Evolutionary conservation across 2,329 filamentous ascomycete genomes (phyloP).

Genomic region (Hypomyces perniciosus): DNA sequence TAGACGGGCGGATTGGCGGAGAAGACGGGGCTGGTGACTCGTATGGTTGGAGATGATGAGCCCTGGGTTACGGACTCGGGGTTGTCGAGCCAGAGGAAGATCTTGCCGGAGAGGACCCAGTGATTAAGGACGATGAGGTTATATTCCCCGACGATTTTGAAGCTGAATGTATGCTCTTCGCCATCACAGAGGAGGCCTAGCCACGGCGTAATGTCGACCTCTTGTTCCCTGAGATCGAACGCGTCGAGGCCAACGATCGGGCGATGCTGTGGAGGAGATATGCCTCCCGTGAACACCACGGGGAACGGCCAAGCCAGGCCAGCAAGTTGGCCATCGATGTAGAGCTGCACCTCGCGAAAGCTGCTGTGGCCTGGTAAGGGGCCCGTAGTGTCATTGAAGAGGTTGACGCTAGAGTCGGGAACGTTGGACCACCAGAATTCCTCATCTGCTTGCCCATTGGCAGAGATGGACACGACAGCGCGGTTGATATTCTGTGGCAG

Average conservation of each 20-base stretch:
- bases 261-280: conserved; percentile 70
- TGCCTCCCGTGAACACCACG: conserved; percentile 74
- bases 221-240: conserved; percentile 71
- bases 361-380: conserved; percentile 61
- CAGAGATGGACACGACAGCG: conserved; percentile 69
- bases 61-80: conserved; percentile 40
- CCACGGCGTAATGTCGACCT: conserved; percentile 78
- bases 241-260: conserved; percentile 74
- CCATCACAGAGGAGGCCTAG: conserved; percentile 64
- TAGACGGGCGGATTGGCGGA: too few species aligned
- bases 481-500: conserved; percentile 62
- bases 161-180: conserved; percentile 57
- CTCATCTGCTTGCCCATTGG: conserved; percentile 68
- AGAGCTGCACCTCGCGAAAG: conserved; percentile 71
- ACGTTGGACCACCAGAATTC: conserved; percentile 87
- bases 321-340: conserved; percentile 65
- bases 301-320: conserved; percentile 79
- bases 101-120: conserved; percentile 73
- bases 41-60: not conserved
- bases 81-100: conserved; percentile 68
- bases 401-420: conserved; percentile 51
- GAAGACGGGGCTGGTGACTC: not conserved
- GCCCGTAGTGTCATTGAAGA: conserved; percentile 53
- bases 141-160: conserved; percentile 60
- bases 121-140: conserved; percentile 41